These are phyloP conservation scores for Brettanomyces anomalus DNA, from an alignment of 805 yeast species.

Conservation along the genomic window DNA sequence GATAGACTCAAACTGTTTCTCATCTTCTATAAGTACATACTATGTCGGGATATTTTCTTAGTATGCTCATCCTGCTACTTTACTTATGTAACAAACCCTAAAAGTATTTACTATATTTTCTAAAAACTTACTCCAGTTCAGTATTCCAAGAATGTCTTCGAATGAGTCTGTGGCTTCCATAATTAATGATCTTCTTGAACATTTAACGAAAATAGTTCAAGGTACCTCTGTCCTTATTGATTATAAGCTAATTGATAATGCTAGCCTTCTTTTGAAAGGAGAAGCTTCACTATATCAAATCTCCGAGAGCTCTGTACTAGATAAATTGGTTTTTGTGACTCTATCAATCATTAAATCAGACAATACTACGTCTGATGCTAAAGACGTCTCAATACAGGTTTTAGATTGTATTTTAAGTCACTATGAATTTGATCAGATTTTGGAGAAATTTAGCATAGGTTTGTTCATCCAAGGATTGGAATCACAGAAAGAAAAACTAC, in stretches of 20 bases:
- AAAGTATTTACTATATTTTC: no score
- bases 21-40: no score
- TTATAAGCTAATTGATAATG: conserved; percentile 10
- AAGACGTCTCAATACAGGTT: conserved; percentile 12
- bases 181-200: conserved; percentile 3
- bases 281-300: conserved; percentile 10
- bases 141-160: no score
- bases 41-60: no score
- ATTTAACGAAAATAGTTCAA: conserved; percentile 9
- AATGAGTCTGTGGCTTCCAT: not conserved
- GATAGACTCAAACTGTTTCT: no score
- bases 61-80: no score
- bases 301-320: conserved; percentile 5
- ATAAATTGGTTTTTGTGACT: conserved; percentile 13
- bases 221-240: conserved; percentile 8
- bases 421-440: conserved; percentile 21
- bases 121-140: no score
- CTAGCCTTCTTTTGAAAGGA: conserved; percentile 9
- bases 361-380: conserved; percentile 14
- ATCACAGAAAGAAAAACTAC: conserved; percentile 19
- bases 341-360: conserved; percentile 18
- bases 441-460: conserved; percentile 16
- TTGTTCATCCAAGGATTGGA: conserved; percentile 22
- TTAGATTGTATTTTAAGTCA: conserved; percentile 19
- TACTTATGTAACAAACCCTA: no score